These are phyloP conservation scores for Pleodorina starrii DNA, from an alignment of 139 green algal species.

Conservation along the genomic window DNA sequence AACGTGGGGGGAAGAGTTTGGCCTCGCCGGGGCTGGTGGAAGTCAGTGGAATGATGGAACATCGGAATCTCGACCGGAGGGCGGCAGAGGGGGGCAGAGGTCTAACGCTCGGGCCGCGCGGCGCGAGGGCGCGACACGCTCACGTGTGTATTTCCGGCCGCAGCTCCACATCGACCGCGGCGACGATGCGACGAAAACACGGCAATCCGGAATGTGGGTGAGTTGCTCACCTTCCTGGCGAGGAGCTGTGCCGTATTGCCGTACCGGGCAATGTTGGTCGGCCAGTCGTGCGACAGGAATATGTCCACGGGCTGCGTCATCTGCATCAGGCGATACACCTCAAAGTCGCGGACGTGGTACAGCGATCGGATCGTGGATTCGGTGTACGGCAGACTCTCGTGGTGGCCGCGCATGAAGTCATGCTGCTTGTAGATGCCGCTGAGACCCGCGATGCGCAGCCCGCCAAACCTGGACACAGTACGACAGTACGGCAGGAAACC, in stretches of 20 bases:
- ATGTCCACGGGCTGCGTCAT: constrained; percentile 86
- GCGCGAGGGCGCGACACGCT: too few relatives aligned
- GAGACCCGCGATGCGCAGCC: constrained; percentile 93
- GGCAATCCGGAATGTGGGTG: neutral
- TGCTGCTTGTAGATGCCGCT: constrained; percentile 92
- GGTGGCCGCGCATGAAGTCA: constrained; percentile 81
- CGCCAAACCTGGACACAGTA: constrained; percentile 90
- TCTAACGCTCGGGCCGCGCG: too few relatives aligned
- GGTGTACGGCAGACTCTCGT: constrained; percentile 90
- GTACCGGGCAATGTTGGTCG: constrained; percentile 84
- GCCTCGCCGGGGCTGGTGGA: too few relatives aligned
- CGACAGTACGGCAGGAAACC: too few relatives aligned
- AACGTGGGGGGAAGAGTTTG: too few relatives aligned
- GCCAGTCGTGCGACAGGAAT: constrained; percentile 98
- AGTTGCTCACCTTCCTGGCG: constrained; percentile 73
- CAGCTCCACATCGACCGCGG: too few relatives aligned
- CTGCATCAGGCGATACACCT: constrained; percentile 89
- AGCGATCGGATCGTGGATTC: constrained; percentile 81
- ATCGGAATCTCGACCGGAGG: too few relatives aligned
- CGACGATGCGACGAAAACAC: too few relatives aligned
- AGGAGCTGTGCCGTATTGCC: constrained; percentile 87
- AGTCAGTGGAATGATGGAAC: too few relatives aligned
- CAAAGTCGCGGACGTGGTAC: constrained; percentile 95
- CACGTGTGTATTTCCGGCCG: too few relatives aligned
- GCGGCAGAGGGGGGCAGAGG: too few relatives aligned